These are phyloP conservation scores for Dioszegia crocea DNA, from an alignment of 768 basidiomycete species.

Conservation along the genomic window DNA sequence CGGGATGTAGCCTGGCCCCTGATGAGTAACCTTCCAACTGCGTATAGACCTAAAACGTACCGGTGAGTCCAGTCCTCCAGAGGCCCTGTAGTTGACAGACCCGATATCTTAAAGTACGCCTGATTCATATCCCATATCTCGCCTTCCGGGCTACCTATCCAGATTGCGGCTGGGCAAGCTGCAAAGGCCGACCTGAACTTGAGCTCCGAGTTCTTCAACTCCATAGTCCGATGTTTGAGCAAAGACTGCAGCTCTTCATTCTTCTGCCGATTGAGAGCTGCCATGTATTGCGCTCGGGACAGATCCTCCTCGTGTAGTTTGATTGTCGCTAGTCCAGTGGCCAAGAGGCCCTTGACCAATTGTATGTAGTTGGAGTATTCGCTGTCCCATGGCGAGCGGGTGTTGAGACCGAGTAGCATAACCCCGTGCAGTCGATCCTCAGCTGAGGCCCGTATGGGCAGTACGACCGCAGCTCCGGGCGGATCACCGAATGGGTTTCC, in stretches of 20 bases:
- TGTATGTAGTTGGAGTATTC: constrained; percentile 18
- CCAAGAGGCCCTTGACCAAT: constrained; percentile 16
- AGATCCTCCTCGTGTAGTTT: constrained; percentile 22
- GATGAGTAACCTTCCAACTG: too few relatives aligned
- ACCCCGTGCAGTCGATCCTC: constrained; percentile 24
- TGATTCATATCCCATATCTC: constrained; percentile 2
- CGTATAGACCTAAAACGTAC: too few relatives aligned
- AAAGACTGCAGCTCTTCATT: constrained; percentile 16
- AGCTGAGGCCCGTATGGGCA: constrained; percentile 22
- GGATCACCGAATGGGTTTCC: constrained; percentile 23
- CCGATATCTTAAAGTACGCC: background rate
- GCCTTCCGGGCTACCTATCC: constrained; percentile 4
- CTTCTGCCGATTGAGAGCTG: constrained; percentile 19
- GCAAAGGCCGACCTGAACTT: constrained; percentile 7
- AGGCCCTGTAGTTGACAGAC: background rate
- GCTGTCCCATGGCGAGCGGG: constrained; percentile 13
- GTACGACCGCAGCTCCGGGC: constrained; percentile 9
- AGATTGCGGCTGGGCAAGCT: constrained; percentile 1
- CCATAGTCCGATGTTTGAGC: constrained; percentile 16
- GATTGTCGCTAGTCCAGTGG: constrained; percentile 18
- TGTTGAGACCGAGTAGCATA: constrained; percentile 17
- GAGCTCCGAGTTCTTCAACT: constrained; percentile 10
- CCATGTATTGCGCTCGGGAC: constrained; percentile 18
- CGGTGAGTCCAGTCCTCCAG: too few relatives aligned
- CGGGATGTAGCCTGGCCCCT: too few relatives aligned